Conservation (phyloP, 2,329 filamentous ascomycete species). For the Alternaria longipes region DNA sequence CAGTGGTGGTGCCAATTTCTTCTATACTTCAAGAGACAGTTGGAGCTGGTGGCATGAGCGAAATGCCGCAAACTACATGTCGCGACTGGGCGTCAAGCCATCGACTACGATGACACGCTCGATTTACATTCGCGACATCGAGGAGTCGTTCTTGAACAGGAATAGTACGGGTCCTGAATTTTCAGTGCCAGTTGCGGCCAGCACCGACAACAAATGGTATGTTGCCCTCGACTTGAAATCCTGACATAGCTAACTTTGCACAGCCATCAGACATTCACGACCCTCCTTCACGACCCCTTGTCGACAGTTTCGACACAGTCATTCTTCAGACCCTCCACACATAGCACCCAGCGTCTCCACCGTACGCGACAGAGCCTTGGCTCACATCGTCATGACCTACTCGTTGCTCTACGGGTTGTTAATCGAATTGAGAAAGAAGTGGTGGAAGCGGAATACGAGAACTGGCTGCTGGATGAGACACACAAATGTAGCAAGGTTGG, state of each 20-base stretch:
- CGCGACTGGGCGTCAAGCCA: conserved; percentile 78
- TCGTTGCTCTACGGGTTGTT: conserved; percentile 89
- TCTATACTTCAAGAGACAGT: conserved; percentile 77
- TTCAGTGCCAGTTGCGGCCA: conserved; percentile 23
- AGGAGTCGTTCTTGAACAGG: conserved; percentile 64
- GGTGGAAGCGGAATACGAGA: conserved; percentile 88
- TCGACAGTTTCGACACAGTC: conserved; percentile 28
- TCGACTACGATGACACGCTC: conserved; percentile 84
- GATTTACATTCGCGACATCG: conserved; percentile 83
- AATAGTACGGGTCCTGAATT: conserved; percentile 43
- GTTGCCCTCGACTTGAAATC: too few relatives aligned
- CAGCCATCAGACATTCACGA: conserved; percentile 50
- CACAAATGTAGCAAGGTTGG: conserved; percentile 74
- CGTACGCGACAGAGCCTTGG: conserved; percentile 85
- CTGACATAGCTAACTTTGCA: conserved; percentile 13
- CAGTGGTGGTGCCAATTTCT: conserved; percentile 76
- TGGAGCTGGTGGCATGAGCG: conserved; percentile 87
- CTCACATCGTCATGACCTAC: conserved; percentile 84
- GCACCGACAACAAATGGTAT: conserved; percentile 43
- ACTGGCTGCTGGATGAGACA: conserved; percentile 85
- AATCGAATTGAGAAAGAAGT: conserved; percentile 90
- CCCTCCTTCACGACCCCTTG: conserved; percentile 42
- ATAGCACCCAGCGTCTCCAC: conserved; percentile 66
- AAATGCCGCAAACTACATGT: conserved; percentile 82
- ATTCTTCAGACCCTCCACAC: conserved; percentile 35